Percentiles rank a stretch among this genome's conserved stretches.
phyloP scores from a whole-genome alignment of 139 green algal species.

The Chlamydomonas applanata region DNA sequence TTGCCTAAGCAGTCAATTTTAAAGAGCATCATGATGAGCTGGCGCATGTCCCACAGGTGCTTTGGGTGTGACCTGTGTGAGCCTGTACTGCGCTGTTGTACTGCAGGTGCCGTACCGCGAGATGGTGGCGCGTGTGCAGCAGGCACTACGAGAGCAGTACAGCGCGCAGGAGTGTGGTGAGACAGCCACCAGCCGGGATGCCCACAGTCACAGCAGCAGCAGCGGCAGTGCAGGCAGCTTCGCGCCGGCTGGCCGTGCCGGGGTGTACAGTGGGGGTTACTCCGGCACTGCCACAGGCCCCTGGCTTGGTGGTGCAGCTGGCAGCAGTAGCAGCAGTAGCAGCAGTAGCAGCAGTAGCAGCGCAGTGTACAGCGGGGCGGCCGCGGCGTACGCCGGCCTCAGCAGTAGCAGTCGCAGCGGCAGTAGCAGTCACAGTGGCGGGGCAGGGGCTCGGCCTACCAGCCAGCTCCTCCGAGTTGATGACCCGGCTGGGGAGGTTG shows the following conservation, averaged over 20 bases:
- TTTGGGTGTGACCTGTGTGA: too few relatives aligned
- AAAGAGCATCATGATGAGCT: too few relatives aligned
- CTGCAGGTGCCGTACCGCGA: slow-evolving; percentile 76
- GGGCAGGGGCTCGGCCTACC: background rate
- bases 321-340: background rate
- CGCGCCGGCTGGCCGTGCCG: too few relatives aligned
- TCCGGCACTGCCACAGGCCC: too few relatives aligned
- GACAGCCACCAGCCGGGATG: too few relatives aligned
- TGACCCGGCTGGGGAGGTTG: slow-evolving; percentile 81
- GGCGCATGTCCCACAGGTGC: too few relatives aligned
- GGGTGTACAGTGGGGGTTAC: too few relatives aligned
- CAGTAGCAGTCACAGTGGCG: background rate
- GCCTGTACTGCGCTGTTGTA: too few relatives aligned
- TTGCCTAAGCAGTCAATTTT: too few relatives aligned
- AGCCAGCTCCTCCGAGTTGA: slow-evolving; percentile 41
- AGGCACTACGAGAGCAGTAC: background rate
- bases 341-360: background rate
- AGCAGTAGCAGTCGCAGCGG: background rate
- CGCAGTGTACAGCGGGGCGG: too few relatives aligned
- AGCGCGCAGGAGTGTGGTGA: slow-evolving; percentile 4
- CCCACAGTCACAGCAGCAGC: too few relatives aligned
- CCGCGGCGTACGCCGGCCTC: background rate
- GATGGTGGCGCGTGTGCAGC: slow-evolving; percentile 44
- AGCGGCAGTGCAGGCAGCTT: background rate
- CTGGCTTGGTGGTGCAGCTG: too few relatives aligned